Conservation (phyloP, 2,329 filamentous ascomycete genomes). For the Phaeosphaeriaceae sp. region DNA sequence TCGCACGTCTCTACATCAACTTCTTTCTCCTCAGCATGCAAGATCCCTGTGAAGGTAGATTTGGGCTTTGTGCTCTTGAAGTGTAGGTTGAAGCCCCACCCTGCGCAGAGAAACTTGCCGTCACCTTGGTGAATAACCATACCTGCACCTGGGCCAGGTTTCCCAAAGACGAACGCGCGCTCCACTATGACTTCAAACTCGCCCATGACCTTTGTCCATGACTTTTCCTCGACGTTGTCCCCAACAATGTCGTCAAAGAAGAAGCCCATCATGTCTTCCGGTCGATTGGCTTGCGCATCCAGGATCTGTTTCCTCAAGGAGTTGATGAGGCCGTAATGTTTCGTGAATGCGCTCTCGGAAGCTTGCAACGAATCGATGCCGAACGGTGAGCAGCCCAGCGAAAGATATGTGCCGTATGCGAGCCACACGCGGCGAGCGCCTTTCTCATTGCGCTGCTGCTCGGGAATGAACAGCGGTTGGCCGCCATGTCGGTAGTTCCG, state of each 20-base stretch:
- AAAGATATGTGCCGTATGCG: conserved; percentile 30
- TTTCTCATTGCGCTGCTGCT: conserved; percentile 58
- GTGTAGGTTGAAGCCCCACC: conserved; percentile 54
- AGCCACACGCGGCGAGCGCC: conserved; percentile 34
- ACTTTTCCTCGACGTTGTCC: conserved; percentile 36
- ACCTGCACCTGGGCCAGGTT: conserved; percentile 50
- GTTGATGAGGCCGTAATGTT: conserved; percentile 51
- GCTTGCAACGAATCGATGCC: conserved; percentile 53
- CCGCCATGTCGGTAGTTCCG: conserved; percentile 52
- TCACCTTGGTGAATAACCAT: conserved; percentile 53
- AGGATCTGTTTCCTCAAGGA: conserved; percentile 47
- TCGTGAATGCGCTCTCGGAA: conserved; percentile 41
- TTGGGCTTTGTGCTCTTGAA: conserved; percentile 34
- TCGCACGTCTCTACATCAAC: conserved; percentile 47
- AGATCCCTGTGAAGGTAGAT: conserved; percentile 53
- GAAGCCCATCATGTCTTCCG: conserved; percentile 48
- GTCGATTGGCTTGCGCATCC: conserved; percentile 48
- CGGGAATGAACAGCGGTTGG: conserved; percentile 60
- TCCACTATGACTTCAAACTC: conserved; percentile 50
- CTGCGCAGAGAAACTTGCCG: conserved; percentile 53
- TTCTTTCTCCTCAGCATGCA: conserved; percentile 52
- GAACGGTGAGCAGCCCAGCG: conserved; percentile 30
- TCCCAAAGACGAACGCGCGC: conserved; percentile 57
- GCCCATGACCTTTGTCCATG: conserved; percentile 41
- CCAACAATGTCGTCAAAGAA: conserved; percentile 50